Evolutionary conservation across 192 early-diverging fungal genomes (phyloP).

Genomic region (Backusella morwellensis): DNA sequence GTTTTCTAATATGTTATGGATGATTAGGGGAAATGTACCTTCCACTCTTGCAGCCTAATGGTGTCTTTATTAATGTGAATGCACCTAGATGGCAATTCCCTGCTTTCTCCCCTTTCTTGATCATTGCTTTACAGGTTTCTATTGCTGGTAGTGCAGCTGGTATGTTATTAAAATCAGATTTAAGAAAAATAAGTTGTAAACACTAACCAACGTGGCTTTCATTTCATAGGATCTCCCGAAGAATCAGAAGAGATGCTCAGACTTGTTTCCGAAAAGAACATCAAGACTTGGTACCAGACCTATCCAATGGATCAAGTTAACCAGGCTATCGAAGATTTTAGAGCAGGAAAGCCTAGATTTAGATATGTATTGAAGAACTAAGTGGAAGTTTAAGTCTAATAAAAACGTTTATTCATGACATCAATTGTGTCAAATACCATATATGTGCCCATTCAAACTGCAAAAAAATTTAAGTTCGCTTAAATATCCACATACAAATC

Average conservation of each 20-base stretch:
- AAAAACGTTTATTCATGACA: not conserved
- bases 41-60: not conserved
- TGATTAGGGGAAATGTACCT: not conserved
- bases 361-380: conserved; percentile 70
- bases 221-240: conserved; percentile 49
- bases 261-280: conserved; percentile 53
- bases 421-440: too few relatives aligned
- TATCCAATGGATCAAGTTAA: conserved; percentile 61
- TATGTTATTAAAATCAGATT: not conserved
- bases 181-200: not conserved
- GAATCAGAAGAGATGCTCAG: conserved; percentile 58
- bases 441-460: too few relatives aligned
- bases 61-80: conserved; percentile 1
- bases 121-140: conserved; percentile 46
- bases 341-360: conserved; percentile 62
- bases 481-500: too few relatives aligned
- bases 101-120: conserved; percentile 31
- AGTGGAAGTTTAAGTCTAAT: not conserved
- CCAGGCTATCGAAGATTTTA: conserved; percentile 60
- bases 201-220: not conserved
- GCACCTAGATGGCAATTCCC: conserved; percentile 6
- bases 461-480: too few relatives aligned
- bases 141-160: conserved; percentile 69
- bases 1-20: not conserved
- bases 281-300: conserved; percentile 53